phyloP scores from a whole-genome alignment of 2,329 filamentous ascomycete genomes.

The Lojkania enalia region DNA sequence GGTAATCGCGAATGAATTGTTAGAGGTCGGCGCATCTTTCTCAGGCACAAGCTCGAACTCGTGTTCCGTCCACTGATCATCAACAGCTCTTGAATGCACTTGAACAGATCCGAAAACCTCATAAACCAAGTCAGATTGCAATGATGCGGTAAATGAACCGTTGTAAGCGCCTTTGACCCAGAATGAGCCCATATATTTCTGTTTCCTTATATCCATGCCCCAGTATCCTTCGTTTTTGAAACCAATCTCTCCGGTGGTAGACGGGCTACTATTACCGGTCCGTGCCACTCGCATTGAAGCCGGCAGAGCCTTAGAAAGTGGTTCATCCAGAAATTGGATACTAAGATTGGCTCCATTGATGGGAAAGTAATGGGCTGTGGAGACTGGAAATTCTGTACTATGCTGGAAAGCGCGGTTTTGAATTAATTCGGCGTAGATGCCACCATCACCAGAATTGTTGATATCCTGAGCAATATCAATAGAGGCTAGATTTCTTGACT shows the following conservation, averaged over 20 bases:
- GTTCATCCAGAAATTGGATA: constrained; percentile 51
- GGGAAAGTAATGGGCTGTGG: constrained; percentile 58
- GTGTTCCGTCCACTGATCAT: constrained; percentile 16
- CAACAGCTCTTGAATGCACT: constrained; percentile 9
- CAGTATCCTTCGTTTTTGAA: constrained; percentile 47
- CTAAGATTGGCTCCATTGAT: constrained; percentile 56
- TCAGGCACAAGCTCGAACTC: constrained; percentile 14
- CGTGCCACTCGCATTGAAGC: constrained; percentile 52
- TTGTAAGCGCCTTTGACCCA: constrained; percentile 38
- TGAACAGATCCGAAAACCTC: constrained; percentile 19
- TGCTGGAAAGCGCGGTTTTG: constrained; percentile 69
- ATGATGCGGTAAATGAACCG: constrained; percentile 28
- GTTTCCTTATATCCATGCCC: constrained; percentile 51
- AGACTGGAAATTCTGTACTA: constrained; percentile 10
- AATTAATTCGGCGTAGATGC: constrained; percentile 70
- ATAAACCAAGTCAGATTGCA: constrained; percentile 18
- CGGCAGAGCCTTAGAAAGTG: constrained; percentile 58
- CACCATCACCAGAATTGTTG: constrained; percentile 69
- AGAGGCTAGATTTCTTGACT: background rate
- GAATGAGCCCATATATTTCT: constrained; percentile 52
- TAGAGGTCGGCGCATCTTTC: constrained; percentile 42
- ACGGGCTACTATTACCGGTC: background rate
- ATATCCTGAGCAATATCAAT: constrained; percentile 53
- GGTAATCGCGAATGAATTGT: constrained; percentile 54
- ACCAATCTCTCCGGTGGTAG: constrained; percentile 6